These are phyloP conservation scores for Cutaneotrichosporon cavernicola DNA, from an alignment of 1,284 basidiomycete genomes.

Conservation along the genomic window DNA sequence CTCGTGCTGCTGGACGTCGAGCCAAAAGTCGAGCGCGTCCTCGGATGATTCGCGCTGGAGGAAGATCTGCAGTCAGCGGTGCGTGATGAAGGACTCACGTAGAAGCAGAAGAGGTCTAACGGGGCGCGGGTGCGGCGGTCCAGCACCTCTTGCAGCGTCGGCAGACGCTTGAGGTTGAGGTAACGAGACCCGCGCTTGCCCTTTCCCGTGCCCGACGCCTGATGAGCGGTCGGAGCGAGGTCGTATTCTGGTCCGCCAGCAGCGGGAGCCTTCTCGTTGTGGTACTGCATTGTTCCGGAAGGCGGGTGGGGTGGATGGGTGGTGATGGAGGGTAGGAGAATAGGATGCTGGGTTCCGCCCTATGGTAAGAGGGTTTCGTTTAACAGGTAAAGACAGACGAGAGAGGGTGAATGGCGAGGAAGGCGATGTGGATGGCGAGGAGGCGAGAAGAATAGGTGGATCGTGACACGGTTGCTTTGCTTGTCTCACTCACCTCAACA, in stretches of 20 bases:
- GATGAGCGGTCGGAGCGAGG: neutral
- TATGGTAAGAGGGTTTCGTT: neutral
- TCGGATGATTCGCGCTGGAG: conserved; percentile 90
- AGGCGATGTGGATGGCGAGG: neutral
- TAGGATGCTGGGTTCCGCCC: neutral
- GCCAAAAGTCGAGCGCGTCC: conserved; percentile 96
- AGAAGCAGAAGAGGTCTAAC: conserved; percentile 98
- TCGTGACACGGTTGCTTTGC: conserved; percentile 1
- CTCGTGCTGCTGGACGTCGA: conserved; percentile 98
- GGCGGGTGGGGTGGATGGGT: neutral
- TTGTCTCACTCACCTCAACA: neutral
- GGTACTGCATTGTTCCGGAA: conserved; percentile 6
- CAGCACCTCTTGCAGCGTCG: conserved; percentile 74
- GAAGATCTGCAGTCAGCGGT: conserved; percentile 57
- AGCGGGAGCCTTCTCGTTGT: conserved; percentile 14
- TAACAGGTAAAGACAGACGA: conserved; percentile 8
- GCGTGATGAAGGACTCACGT: conserved; percentile 58
- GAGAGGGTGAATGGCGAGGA: neutral
- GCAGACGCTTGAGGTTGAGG: conserved; percentile 50
- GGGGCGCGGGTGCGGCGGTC: conserved; percentile 85
- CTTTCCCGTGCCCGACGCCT: conserved; percentile 16
- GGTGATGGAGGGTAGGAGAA: neutral
- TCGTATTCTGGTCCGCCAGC: conserved; percentile 1
- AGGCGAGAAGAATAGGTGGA: neutral
- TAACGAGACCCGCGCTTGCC: conserved; percentile 42